Evolutionary conservation across 306 rosid genomes (phyloP), one percentile per base, ranked within the genome.

Genomic region (Phaseolus lunatus): DNA sequence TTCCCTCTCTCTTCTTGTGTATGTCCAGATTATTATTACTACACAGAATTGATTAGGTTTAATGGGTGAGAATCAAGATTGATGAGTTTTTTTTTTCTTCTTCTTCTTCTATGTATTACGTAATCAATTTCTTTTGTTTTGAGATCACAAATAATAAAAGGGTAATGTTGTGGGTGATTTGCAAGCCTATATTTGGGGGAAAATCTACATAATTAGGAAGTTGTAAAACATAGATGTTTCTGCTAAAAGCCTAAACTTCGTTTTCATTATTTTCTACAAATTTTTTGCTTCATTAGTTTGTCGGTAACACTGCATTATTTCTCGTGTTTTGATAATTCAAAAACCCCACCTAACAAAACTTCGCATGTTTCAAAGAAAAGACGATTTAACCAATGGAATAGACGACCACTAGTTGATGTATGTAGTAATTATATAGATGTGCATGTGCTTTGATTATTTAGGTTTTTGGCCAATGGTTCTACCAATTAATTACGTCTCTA

Each of bases 261-360:
- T 85, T 85, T 85, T 66, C 79, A 58, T 76, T 72, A 20, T 58
- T 49, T 65, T 64, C 56, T 72, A 5, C 86, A 29, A 76, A 63
- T 19, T 74, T 83, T 54, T 86, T 49, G 73, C 52, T 10, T 33
- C 73, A 81, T 50, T 79, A 49, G 77, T 70, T 89, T 85, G 81
- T 89, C 64, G 93, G 90, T 85, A 64, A 83, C 85, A 81, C 75
- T 85, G 80, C 86, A 69, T 48, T 29, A 16, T 68, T 77, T 75
- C 39, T 79, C 24, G 16, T 71, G 18, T 20, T 45, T 76, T 78
- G 19, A 50, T 74, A 12, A 26, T 73, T 68, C 50, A 20, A 78
- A 67, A 29, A 59, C 58, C 75, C 47, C 47, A 69, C 81, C 84
- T 43, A 65, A 83, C 67, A 39, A 43, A 58, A 22, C 22, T 33